These are phyloP conservation scores for Coemansia sp. DNA, from an alignment of 192 early-diverging fungal species.

Conservation along the genomic window DNA sequence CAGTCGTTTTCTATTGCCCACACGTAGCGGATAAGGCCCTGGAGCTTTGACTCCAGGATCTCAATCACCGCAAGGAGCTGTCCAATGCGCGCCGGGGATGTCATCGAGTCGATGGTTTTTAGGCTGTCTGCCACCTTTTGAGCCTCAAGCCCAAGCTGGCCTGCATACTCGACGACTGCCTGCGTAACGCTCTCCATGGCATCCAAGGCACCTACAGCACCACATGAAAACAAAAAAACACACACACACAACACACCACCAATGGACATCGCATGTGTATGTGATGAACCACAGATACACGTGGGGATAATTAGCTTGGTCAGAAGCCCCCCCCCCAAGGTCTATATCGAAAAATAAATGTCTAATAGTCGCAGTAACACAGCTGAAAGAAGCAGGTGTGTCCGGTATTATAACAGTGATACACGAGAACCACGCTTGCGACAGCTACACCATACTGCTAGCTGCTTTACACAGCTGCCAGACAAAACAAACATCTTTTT, in stretches of 20 bases:
- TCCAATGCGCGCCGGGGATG: constrained; percentile 15
- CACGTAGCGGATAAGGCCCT: constrained; percentile 47
- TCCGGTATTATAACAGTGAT: no score
- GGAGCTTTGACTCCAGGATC: constrained; percentile 37
- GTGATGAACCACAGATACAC: no score
- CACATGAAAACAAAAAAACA: neutral
- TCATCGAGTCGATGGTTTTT: constrained; percentile 32
- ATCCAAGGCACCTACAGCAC: constrained; percentile 35
- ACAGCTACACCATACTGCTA: no score
- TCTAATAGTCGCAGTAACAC: no score
- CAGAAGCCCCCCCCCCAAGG: no score
- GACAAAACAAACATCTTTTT: no score
- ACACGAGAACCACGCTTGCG: no score
- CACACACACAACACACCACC: neutral
- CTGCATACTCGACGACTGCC: constrained; percentile 32
- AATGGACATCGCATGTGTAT: no score
- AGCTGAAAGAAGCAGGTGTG: no score
- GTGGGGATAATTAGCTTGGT: no score
- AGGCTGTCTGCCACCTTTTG: constrained; percentile 39
- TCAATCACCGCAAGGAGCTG: constrained; percentile 37
- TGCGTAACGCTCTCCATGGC: constrained; percentile 30
- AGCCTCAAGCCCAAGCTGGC: constrained; percentile 34
- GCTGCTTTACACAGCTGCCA: no score
- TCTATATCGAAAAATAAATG: no score
- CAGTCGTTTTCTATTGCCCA: constrained; percentile 51